phyloP scores from a whole-genome alignment of 1,139 yeast genomes.

The Pichia sorboxylosa region DNA sequence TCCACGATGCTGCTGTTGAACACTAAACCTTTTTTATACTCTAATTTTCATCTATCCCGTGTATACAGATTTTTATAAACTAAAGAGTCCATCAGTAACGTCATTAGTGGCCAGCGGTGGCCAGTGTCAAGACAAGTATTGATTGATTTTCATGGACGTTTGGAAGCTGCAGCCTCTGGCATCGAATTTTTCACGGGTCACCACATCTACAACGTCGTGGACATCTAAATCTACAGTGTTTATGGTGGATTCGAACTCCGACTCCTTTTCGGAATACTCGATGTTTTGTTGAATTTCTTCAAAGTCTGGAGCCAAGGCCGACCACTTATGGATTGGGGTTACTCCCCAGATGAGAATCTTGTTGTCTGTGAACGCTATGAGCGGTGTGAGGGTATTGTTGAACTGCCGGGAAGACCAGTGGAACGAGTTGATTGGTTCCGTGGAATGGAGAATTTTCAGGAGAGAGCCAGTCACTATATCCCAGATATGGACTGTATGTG shows the following conservation, averaged over 20 bases:
- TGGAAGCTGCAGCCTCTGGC: too few relatives aligned
- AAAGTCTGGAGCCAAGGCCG: conserved; percentile 93
- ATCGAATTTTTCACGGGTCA: conserved; percentile 48
- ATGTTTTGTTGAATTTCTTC: conserved; percentile 90
- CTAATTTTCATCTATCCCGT: too few relatives aligned
- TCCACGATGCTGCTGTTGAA: conserved; percentile 58
- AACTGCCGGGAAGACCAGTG: conserved; percentile 65
- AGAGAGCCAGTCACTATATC: conserved; percentile 81
- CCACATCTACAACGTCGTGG: conserved; percentile 47
- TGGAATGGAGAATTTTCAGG: conserved; percentile 81
- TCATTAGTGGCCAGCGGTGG: too few relatives aligned
- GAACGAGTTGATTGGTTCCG: conserved; percentile 72
- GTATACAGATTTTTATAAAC: too few relatives aligned
- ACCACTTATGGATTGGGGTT: conserved; percentile 85
- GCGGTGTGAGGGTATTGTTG: conserved; percentile 57
- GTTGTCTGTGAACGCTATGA: conserved; percentile 85
- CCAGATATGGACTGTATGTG: conserved; percentile 88
- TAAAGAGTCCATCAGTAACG: too few relatives aligned
- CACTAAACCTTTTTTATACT: too few relatives aligned
- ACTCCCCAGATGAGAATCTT: conserved; percentile 75
- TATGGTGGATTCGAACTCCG: conserved; percentile 85
- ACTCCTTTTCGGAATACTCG: conserved; percentile 79
- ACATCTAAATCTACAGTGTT: conserved; percentile 24
- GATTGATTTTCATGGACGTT: too few relatives aligned
- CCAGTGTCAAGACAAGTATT: too few relatives aligned